Base-by-base conservation (phyloP, 345 rosid genomes). In the Gossypium raimondii region DNA sequence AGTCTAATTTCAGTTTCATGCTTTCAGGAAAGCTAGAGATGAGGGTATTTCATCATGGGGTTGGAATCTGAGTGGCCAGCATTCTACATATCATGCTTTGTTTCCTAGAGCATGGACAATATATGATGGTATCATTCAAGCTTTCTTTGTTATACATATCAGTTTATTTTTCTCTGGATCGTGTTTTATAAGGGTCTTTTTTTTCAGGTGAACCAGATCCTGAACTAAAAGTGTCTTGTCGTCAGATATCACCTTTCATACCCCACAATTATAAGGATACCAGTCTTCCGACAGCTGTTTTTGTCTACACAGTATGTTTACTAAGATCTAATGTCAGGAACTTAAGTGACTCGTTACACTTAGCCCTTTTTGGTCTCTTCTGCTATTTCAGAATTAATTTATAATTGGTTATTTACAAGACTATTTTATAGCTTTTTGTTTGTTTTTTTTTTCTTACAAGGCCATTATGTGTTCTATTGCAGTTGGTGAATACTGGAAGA, bases 91-190 rank as follows among this genome's bases (percentile, higher is more conserved):
- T 77, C 99, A 94, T 84, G 99, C 98, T 69, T 79, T 94, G 43
- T 94, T 94, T 84, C 99, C 99, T 67, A 89, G 99, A 86, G 97
- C 99, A 9, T 94, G 99, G 99, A 94, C 99, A 48, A 48, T 94
- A 80, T 94, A 94, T 89, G 98, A 94, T 85, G 99, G 99, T 94
- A 89, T 63, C 67, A 64, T 75, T 64, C 73, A 3, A 17, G 29
- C 58, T 38, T 8, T 58, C 45, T 34, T 34, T 57, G 20, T 13
- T 8, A 38, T 29, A 22, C 18, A 38, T 43, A 8, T 53, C 59
- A 5, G 12, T 53, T 70, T 7, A 7, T 76, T 59, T 78, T 43
- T 67, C 58, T 63, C 70, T 59, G 41, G 59, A 58, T 60, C 72
- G 10, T 85, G 7, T 64, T 58, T 70, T 69, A 51, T 53, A 74